Conservation (phyloP, 495 filamentous ascomycete genomes). For the Neurospora discreta region DNA sequence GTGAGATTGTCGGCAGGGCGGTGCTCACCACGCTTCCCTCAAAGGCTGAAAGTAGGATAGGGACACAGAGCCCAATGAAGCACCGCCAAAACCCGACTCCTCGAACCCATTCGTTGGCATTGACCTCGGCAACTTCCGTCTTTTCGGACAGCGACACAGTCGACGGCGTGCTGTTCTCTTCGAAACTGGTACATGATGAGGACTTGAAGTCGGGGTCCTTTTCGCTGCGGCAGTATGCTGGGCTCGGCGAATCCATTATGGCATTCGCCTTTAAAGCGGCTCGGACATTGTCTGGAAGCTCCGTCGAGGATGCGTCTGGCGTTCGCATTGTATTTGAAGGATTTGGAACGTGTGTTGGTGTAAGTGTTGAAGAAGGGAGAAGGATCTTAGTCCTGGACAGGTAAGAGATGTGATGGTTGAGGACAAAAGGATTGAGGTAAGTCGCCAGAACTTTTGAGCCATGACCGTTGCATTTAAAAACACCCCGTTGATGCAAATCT, state of each 20-base stretch:
- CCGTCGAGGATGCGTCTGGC: not conserved
- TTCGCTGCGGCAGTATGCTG: not conserved
- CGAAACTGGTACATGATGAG: not conserved
- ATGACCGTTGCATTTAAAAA: not conserved
- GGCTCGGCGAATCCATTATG: not conserved
- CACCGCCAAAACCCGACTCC: constrained; percentile 29
- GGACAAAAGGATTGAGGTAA: not conserved
- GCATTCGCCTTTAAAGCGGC: not conserved
- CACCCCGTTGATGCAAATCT: not conserved
- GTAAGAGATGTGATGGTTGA: not conserved
- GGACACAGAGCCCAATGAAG: constrained; percentile 26
- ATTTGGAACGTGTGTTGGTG: not conserved
- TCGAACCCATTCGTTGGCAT: constrained; percentile 10
- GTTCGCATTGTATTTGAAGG: not conserved
- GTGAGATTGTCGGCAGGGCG: constrained; percentile 32
- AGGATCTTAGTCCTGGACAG: not conserved
- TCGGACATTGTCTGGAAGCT: not conserved
- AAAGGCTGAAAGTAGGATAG: constrained; percentile 32
- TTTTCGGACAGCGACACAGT: constrained; percentile 1
- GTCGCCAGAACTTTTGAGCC: not conserved
- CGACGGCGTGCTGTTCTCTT: not conserved
- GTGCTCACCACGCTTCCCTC: constrained; percentile 43
- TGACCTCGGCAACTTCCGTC: constrained; percentile 1
- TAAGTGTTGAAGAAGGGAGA: not conserved
- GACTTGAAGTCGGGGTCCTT: not conserved